These are phyloP conservation scores for Eragrostis nindensis DNA, from an alignment of 176 grass and related monocot genomes.

Conservation along the genomic window DNA sequence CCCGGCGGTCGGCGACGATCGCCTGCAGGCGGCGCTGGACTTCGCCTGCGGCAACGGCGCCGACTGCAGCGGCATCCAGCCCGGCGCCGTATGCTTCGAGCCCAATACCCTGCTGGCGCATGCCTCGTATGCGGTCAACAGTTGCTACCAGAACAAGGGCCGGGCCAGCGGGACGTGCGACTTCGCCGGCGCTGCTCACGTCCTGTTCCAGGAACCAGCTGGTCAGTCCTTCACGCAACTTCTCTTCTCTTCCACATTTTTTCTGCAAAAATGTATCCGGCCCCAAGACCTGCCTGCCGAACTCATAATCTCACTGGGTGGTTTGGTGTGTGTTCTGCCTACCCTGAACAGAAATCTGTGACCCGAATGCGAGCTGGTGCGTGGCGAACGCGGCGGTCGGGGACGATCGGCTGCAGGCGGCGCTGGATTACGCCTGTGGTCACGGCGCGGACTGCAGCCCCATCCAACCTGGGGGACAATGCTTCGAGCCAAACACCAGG, in stretches of 20 bases:
- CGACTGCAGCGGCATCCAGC: conserved; percentile 24
- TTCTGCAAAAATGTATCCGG: no score
- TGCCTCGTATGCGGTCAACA: conserved; percentile 51
- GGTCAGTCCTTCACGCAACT: not conserved
- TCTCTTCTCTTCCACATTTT: not conserved
- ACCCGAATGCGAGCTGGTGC: conserved; percentile 50
- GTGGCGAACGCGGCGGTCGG: conserved; percentile 48
- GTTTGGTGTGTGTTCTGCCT: not conserved
- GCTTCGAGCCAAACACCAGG: conserved; percentile 53
- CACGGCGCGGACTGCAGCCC: conserved; percentile 51
- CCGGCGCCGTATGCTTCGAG: conserved; percentile 41
- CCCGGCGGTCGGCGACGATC: conserved; percentile 4
- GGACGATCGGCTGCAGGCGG: conserved; percentile 41
- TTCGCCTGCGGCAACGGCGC: conserved; percentile 39
- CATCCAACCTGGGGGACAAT: conserved; percentile 48
- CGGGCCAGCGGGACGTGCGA: conserved; percentile 24
- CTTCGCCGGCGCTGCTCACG: conserved; percentile 44
- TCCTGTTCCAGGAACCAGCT: conserved; percentile 8
- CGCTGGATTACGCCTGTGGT: conserved; percentile 58
- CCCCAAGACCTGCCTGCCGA: no score
- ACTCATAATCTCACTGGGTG: not conserved
- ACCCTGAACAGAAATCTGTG: not conserved
- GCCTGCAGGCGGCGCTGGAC: conserved; percentile 48
- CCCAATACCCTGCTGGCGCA: conserved; percentile 48
- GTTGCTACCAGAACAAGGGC: conserved; percentile 45